Evolutionary conservation across 176 grass and related monocot genomes (phyloP).

Genomic region (Triticum monococcum): DNA sequence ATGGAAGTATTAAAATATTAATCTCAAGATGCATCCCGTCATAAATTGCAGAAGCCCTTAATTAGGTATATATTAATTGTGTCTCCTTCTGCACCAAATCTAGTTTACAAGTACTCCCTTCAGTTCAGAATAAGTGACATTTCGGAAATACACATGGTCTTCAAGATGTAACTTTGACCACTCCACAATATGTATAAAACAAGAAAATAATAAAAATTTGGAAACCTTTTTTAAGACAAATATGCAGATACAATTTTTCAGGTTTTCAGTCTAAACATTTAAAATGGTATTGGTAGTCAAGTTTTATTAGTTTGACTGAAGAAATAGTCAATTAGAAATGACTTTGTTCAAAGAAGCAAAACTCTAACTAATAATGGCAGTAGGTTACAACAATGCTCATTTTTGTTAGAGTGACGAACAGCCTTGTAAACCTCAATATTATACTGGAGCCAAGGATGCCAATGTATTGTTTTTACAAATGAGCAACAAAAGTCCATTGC

Average conservation of each 20-base stretch:
- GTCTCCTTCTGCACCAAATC: conserved; percentile 19
- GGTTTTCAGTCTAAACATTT: not conserved
- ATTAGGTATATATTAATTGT: not conserved
- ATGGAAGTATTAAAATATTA: conserved; percentile 23
- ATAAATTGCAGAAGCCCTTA: conserved; percentile 4
- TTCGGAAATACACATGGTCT: not conserved
- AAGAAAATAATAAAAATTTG: not conserved
- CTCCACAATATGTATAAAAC: no score
- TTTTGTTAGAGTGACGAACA: not conserved
- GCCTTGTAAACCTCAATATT: conserved; percentile 2
- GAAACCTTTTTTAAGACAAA: not conserved
- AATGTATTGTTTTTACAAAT: not conserved
- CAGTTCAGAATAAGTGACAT: not conserved
- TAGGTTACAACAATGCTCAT: not conserved
- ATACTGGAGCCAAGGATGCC: not conserved
- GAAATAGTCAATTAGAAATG: not conserved
- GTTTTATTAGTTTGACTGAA: not conserved
- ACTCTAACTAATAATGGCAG: not conserved
- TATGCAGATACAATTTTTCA: not conserved
- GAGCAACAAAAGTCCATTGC: conserved; percentile 1
- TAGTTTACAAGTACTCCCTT: not conserved
- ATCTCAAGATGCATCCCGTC: not conserved
- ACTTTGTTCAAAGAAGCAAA: conserved; percentile 1
- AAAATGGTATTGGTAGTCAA: not conserved
- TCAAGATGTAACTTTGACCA: no score